Evolutionary conservation across 1,284 basidiomycete species (phyloP).

Genomic region (Trichosporon sp.): DNA sequence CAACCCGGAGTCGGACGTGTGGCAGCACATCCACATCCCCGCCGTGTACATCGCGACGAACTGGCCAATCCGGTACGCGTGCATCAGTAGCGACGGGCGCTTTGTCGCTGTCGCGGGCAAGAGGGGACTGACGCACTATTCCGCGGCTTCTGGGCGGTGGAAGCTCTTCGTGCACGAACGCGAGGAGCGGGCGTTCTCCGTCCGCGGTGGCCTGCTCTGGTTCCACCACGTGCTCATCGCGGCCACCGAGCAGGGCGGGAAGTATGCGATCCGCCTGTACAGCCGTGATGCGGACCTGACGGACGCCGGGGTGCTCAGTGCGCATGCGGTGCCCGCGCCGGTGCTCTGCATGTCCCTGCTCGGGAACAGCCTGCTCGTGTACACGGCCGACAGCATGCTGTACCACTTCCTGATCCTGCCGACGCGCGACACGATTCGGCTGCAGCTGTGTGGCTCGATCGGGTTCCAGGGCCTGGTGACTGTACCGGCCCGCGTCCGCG

Average conservation of each 20-base stretch:
- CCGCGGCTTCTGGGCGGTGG: conserved; percentile 89
- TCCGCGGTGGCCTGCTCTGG: conserved; percentile 91
- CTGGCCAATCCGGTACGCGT: conserved; percentile 92
- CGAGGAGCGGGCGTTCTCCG: conserved; percentile 85
- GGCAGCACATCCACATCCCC: conserved; percentile 88
- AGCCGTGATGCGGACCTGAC: conserved; percentile 91
- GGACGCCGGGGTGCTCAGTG: conserved; percentile 76
- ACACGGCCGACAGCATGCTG: conserved; percentile 92
- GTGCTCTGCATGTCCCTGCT: conserved; percentile 84
- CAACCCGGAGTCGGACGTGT: conserved; percentile 97
- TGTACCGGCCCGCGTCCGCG: conserved; percentile 77
- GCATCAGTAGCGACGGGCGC: conserved; percentile 83
- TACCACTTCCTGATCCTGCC: conserved; percentile 89
- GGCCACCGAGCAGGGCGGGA: conserved; percentile 73
- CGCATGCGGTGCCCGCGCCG: conserved; percentile 70
- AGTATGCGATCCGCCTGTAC: conserved; percentile 83
- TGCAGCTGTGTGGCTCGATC: conserved; percentile 91
- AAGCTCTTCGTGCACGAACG: conserved; percentile 76
- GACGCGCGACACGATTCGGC: conserved; percentile 72
- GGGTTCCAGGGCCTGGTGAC: conserved; percentile 88
- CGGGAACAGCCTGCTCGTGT: conserved; percentile 94
- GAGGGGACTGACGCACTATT: conserved; percentile 88
- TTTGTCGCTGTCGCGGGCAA: conserved; percentile 91
- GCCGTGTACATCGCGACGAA: conserved; percentile 80
- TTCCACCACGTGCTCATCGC: conserved; percentile 94